Evolutionary conservation across 169 alveolate species (phyloP), one percentile per base, ranked within the genome.

Genomic region (Toxoplasma gondii): DNA sequence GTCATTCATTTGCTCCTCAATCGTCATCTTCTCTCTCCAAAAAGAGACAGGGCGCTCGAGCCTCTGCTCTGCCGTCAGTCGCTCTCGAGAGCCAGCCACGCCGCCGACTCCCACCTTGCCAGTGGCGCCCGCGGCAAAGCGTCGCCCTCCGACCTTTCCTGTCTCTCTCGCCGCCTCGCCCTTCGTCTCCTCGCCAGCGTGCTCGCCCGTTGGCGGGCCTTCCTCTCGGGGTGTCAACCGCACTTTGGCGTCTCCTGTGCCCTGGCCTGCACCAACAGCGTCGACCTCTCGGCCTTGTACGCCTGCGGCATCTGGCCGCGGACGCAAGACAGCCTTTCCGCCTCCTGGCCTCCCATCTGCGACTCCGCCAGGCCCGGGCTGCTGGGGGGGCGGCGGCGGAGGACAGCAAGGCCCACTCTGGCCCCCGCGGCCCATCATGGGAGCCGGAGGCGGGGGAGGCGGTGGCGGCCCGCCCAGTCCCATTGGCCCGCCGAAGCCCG

Each of bases 1-100:
- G 19, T 84, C 91, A n/a, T 84, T 31, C 91, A 84, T 84, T n/a
- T 84, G 91, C 43, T 84, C 91, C 31, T 84, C 91, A 31, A 84
- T 84, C 91, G 91, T 53, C 74, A 53, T 45, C 19, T 34, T n/a
- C 69, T 45, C 69, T 36, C 19, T 53, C 91, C 91, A 84, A 29
- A 53, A 69, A 36, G 91, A 84, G 41, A 84, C 91, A 17, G 91
- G 91, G 43, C 43, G 67, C 27, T 84, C 69, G 43, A 53, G 91
- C 41, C 91, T 22, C 24, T 38, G 69, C 74, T 84, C 91, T 4
- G 74, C 69, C 9, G 91, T 31, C 22, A 84, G 38, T 36, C 43
- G 17, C 43, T 84, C 91, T 24, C 91, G 38, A 16, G 84, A 27
- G 84, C 84, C 84, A 19, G 74, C 22, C 45, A n/a, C n/a, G 19